Evolutionary conservation across 768 basidiomycete genomes (phyloP).

Genomic region (Dictyophora rubrovolvata): DNA sequence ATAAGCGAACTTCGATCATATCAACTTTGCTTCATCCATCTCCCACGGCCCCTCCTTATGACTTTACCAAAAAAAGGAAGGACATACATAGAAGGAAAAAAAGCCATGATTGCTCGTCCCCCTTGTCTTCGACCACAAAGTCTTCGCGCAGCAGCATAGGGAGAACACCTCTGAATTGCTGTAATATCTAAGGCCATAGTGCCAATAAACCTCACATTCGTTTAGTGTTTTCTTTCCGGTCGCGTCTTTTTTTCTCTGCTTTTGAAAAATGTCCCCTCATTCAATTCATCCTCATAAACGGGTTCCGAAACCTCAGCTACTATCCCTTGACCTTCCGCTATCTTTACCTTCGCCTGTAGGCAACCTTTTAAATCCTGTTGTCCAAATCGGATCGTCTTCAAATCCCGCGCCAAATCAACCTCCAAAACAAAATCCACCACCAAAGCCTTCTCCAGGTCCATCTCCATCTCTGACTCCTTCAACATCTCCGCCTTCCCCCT

Average conservation of each 20-base stretch:
- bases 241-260: not conserved
- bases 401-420: not conserved
- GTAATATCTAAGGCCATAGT: not conserved
- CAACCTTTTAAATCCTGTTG: not conserved
- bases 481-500: too few relatives aligned
- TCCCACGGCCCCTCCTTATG: not conserved
- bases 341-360: not conserved
- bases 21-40: not conserved
- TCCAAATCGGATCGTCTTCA: not conserved
- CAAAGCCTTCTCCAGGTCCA: not conserved
- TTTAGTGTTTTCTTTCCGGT: not conserved
- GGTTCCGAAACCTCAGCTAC: not conserved
- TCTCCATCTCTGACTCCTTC: too few relatives aligned
- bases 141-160: not conserved
- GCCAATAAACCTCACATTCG: not conserved
- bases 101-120: not conserved
- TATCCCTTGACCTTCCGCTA: not conserved
- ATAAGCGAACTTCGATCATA: not conserved
- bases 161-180: not conserved
- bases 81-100: not conserved
- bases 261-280: not conserved
- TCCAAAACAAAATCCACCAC: not conserved
- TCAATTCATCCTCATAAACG: not conserved
- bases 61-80: not conserved
- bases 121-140: not conserved